Conservation (phyloP, 345 rosid genomes). For the Cardamine chenopodiifolia region DNA sequence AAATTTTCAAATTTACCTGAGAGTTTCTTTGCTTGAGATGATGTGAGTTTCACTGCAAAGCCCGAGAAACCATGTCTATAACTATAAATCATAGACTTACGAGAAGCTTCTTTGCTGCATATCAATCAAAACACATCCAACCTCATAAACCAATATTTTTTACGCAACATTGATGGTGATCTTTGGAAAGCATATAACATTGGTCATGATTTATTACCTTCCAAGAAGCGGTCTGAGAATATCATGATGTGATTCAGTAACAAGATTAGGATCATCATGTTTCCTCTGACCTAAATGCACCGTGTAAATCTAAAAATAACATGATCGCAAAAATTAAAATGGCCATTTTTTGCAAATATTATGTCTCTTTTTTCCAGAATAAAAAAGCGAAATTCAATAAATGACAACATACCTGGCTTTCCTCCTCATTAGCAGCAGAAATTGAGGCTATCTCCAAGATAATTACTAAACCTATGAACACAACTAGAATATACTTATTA, state of each 20-base stretch:
- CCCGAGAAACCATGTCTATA: conserved; percentile 79
- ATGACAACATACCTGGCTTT: conserved; percentile 21
- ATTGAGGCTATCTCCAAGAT: conserved; percentile 19
- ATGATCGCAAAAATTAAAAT: not conserved
- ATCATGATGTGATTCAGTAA: conserved; percentile 63
- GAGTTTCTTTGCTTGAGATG: conserved; percentile 58
- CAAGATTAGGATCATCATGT: conserved; percentile 50
- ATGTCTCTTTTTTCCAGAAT: not conserved
- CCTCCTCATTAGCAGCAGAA: conserved; percentile 22
- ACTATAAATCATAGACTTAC: conserved; percentile 62
- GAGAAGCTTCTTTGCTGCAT: conserved; percentile 60
- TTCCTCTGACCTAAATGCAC: conserved; percentile 62
- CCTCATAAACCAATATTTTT: not conserved
- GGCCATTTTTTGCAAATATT: not conserved
- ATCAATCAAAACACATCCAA: conserved; percentile 13
- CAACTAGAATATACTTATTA: conserved; percentile 31
- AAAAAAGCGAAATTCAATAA: not conserved
- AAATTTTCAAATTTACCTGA: conserved; percentile 43
- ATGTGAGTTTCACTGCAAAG: conserved; percentile 70
- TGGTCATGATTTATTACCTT: conserved; percentile 47
- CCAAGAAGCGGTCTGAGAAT: conserved; percentile 64
- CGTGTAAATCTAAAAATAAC: conserved; percentile 56
- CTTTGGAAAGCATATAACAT: not conserved
- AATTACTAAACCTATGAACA: conserved; percentile 27
- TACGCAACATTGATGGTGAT: not conserved